Conservation (phyloP, 2,329 filamentous ascomycete species). For the Xylaria sp. region DNA sequence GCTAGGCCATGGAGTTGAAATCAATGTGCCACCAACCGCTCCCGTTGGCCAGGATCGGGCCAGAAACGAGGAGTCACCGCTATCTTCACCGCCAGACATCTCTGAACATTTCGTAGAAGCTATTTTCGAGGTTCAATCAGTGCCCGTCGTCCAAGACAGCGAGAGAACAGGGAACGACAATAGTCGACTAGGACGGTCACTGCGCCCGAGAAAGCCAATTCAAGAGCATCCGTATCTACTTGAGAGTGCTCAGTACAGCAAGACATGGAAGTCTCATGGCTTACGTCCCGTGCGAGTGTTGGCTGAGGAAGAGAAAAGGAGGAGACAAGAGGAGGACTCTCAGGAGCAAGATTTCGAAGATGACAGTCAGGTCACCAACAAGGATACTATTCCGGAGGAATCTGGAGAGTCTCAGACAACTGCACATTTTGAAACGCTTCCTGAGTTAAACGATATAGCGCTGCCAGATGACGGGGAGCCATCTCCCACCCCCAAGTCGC, state of each 20-base stretch:
- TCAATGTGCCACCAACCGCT: not conserved
- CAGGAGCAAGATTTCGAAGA: conserved; percentile 63
- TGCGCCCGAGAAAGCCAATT: conserved; percentile 69
- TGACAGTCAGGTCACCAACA: conserved; percentile 58
- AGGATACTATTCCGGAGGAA: conserved; percentile 43
- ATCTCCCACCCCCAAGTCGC: conserved; percentile 31
- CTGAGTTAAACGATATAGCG: conserved; percentile 39
- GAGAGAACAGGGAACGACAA: conserved; percentile 16
- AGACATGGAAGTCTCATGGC: conserved; percentile 63
- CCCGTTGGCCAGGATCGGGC: not conserved
- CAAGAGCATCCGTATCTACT: conserved; percentile 69
- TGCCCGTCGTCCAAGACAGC: conserved; percentile 7
- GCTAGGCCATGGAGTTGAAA: conserved; percentile 15
- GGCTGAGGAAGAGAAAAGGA: conserved; percentile 46
- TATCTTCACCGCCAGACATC: conserved; percentile 16
- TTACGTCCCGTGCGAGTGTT: conserved; percentile 62
- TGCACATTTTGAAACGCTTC: conserved; percentile 30
- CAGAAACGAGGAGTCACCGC: conserved; percentile 19
- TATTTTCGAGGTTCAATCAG: conserved; percentile 31
- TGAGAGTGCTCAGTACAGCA: conserved; percentile 65
- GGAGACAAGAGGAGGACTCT: conserved; percentile 55
- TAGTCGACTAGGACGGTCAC: conserved; percentile 53
- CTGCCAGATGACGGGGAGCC: conserved; percentile 34
- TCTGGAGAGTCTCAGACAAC: conserved; percentile 52
- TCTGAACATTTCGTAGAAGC: conserved; percentile 21